phyloP scores from a whole-genome alignment of 208 protist genomes.

The Trypanosoma cruzi region DNA sequence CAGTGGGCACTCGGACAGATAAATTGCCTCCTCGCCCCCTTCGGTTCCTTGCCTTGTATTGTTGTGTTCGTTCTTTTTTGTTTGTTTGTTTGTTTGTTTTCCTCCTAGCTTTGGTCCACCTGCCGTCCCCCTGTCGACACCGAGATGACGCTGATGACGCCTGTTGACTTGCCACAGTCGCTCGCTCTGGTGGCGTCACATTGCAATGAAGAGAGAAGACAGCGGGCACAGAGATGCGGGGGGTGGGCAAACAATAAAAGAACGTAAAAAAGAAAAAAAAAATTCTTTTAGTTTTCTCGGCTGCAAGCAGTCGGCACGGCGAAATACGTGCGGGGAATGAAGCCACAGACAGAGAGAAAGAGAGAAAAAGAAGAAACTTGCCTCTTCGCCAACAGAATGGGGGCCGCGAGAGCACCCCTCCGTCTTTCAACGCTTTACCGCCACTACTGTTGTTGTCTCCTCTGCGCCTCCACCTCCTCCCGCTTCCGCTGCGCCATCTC shows the following conservation, averaged over 20 bases:
- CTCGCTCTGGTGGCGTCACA: neutral
- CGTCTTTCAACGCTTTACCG: neutral
- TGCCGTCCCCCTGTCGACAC: too few species aligned
- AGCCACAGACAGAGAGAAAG: neutral
- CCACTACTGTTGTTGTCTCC: neutral
- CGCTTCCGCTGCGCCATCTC: conserved; percentile 53
- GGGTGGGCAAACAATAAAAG: too few species aligned
- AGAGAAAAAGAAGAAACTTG: conserved; percentile 10
- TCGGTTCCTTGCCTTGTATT: neutral
- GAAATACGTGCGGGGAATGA: neutral
- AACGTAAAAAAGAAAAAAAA: neutral
- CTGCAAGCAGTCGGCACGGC: too few species aligned
- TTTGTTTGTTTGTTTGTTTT: neutral
- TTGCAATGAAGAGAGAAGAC: neutral
- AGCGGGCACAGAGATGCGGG: neutral
- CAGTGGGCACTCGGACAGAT: too few species aligned
- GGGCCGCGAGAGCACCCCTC: too few species aligned
- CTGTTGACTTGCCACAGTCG: neutral
- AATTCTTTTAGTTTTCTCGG: neutral
- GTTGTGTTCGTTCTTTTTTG: neutral
- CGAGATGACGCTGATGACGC: too few species aligned
- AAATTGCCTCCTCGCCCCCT: too few species aligned
- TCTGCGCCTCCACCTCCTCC: conserved; percentile 40
- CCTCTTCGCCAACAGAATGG: neutral
- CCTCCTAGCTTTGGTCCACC: too few species aligned